Conservation (phyloP, 176 grass and related monocot genomes). For the Miscanthus lutarioriparius region DNA sequence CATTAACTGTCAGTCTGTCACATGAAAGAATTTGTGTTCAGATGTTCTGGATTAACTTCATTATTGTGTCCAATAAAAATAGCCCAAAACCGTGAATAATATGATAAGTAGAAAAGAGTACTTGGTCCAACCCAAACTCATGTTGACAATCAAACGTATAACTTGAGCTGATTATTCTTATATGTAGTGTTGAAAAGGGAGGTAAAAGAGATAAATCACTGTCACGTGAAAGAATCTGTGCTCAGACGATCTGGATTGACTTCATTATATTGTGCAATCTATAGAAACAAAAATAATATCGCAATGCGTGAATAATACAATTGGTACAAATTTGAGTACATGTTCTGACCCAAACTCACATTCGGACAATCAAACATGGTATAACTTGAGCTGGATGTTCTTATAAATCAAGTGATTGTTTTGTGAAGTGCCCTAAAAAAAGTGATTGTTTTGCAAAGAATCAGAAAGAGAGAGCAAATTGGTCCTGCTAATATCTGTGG, state of each 20-base stretch:
- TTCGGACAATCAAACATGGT: background rate
- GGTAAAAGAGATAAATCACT: background rate
- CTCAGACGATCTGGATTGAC: background rate
- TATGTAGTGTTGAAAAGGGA: background rate
- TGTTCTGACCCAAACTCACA: background rate
- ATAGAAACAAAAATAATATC: constrained; percentile 7
- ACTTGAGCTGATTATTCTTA: background rate
- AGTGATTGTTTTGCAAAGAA: constrained; percentile 1
- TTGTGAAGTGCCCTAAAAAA: background rate
- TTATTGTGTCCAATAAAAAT: background rate
- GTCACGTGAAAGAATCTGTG: background rate
- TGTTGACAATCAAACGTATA: background rate
- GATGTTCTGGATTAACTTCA: background rate
- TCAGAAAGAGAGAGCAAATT: background rate
- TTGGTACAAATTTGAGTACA: background rate
- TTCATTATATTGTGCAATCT: background rate
- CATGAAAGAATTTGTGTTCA: background rate
- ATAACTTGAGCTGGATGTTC: background rate
- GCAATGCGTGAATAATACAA: background rate
- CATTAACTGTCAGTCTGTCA: constrained; percentile 21
- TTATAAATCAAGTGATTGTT: background rate
- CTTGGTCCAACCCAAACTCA: background rate
- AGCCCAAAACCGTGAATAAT: background rate
- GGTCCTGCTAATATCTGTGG: background rate
- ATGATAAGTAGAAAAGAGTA: background rate